These are phyloP conservation scores for Pseudogymnoascus sp. DNA, from an alignment of 2,329 filamentous ascomycete genomes.

Conservation along the genomic window DNA sequence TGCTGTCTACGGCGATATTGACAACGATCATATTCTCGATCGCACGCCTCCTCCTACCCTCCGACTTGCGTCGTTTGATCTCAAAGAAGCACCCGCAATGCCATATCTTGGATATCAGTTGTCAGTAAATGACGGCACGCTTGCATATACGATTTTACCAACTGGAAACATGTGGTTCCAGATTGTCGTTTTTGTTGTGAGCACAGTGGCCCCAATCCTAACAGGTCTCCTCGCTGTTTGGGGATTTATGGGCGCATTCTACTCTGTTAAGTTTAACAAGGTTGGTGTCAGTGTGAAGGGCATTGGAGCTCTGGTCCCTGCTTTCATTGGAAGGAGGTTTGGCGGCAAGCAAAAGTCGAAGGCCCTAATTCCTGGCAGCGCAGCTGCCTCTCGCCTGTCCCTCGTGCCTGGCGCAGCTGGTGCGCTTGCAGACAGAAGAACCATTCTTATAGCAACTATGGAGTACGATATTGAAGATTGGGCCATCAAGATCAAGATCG, in stretches of 20 bases:
- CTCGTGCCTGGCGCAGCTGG: neutral
- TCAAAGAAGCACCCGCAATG: conserved; percentile 42
- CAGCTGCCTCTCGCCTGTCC: neutral
- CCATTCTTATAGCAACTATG: conserved; percentile 60
- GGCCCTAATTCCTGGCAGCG: neutral
- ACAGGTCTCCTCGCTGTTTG: conserved; percentile 42
- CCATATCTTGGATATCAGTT: conserved; percentile 47
- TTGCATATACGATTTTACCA: conserved; percentile 43
- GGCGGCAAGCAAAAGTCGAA: neutral
- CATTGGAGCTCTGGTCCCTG: neutral
- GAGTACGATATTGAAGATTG: conserved; percentile 66
- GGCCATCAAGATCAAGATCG: conserved; percentile 63
- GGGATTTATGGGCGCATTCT: conserved; percentile 48
- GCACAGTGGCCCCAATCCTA: conserved; percentile 43
- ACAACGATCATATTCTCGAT: conserved; percentile 51
- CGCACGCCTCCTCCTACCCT: conserved; percentile 51
- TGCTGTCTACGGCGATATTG: conserved; percentile 51
- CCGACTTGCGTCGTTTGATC: conserved; percentile 47
- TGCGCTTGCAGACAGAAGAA: conserved; percentile 31
- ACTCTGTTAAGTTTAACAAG: conserved; percentile 46
- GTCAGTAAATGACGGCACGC: conserved; percentile 43
- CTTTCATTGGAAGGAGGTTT: neutral
- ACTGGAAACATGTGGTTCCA: conserved; percentile 44
- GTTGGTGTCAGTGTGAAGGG: conserved; percentile 34
- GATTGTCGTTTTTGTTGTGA: conserved; percentile 42